Conservation (phyloP, 208 protist genomes). For the Novymonas esmeraldas region DNA sequence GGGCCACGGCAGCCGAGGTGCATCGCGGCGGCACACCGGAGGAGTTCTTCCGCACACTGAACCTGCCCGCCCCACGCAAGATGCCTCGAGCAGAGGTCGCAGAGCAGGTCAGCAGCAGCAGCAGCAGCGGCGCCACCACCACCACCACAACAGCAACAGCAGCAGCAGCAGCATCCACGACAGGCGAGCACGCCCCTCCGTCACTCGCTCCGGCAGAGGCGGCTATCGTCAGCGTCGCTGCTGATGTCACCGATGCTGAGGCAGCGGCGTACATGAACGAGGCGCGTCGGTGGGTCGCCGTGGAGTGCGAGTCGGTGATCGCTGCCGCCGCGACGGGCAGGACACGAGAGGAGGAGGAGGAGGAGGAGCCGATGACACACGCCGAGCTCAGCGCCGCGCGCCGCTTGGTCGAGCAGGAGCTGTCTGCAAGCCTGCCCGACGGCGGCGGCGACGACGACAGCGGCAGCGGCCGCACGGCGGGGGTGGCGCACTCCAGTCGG, state of each 20-base stretch:
- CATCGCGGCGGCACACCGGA: conserved; percentile 3
- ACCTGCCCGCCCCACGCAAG: conserved; percentile 27
- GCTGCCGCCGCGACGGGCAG: background rate
- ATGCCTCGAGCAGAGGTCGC: conserved; percentile 8
- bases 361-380: background rate
- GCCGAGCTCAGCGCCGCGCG: conserved; percentile 5
- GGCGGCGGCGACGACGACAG: background rate
- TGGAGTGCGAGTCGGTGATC: conserved; percentile 25
- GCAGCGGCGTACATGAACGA: conserved; percentile 10
- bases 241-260: conserved; percentile 7
- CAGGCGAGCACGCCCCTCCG: no score
- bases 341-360: background rate
- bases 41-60: conserved; percentile 11
- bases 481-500: no score
- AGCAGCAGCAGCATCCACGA: no score
- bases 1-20: background rate
- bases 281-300: conserved; percentile 26
- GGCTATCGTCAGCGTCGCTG: background rate
- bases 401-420: conserved; percentile 11
- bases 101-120: background rate
- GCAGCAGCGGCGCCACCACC: background rate
- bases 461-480: background rate
- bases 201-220: no score
- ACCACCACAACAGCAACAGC: no score
- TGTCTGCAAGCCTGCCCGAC: background rate